Base-by-base conservation (phyloP, 2,329 filamentous ascomycete genomes). In the Exophiala sideris region DNA sequence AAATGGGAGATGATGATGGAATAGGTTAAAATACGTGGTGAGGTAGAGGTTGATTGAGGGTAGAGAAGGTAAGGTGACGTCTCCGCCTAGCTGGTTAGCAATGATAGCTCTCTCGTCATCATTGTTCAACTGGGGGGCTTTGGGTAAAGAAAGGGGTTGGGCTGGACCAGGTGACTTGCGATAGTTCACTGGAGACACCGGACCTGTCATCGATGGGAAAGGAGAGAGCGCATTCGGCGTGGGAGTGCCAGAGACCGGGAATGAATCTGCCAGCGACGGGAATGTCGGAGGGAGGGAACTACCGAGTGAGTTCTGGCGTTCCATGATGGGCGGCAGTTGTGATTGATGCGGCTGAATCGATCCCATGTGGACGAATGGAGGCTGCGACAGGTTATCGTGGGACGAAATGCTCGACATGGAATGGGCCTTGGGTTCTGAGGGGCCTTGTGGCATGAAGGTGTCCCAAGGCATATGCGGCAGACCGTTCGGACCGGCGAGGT, bases 1-100 rank as follows among this genome's bases (percentile, higher is more conserved):
- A 76, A 99, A 97, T 1, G 94, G 94, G 67, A 97, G 75, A 68
- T 99, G 94, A 66, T 96, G 94, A 68, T 99, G 94, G 74, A 97
- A 99, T 66, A 96, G 78, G 69, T 89, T 91, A 72, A 97, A 99
- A 78, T 97, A 99, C 1, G 92, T 96, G 56, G 91, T 89, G 59
- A 99, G 77, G 71, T 96, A 96, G 59, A 91, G 84, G 74, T 99
- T 97, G 69, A 97, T 76, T 2, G 89, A 87, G 34, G 84, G 80
- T 34, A 91, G 80, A 62, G 81, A 86, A 5, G 94, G 94, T 42
- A 97, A 81, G 61, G 90, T 87, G 79, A 97, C 96, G 54, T 88
- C 91, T 52, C 95, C 90, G 42, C 88, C 85, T 66, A 86, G 85
- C 66, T 96, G 89, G 62, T 80, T 85, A 69, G 97, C 92, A 64